Conservation (phyloP, 139 green algal species). For the Tetradesmus lagerheimii region DNA sequence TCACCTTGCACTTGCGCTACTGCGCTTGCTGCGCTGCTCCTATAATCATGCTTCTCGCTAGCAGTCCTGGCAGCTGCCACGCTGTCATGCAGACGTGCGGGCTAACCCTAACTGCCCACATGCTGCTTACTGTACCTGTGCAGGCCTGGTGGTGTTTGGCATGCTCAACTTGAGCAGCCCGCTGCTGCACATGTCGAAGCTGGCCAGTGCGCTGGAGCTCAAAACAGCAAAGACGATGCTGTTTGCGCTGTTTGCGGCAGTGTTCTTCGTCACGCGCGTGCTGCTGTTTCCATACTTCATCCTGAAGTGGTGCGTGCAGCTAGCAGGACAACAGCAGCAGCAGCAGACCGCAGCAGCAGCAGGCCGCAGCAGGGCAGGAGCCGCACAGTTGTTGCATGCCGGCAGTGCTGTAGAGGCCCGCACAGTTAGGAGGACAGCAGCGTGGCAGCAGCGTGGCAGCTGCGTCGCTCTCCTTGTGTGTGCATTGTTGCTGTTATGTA, state of each 20-base stretch:
- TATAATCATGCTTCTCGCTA: not conserved
- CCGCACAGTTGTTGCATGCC: not conserved
- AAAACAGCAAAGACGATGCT: not conserved
- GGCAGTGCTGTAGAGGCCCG: not conserved
- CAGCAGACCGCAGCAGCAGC: not conserved
- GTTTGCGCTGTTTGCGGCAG: slow-evolving; percentile 44
- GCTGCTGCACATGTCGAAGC: slow-evolving; percentile 58
- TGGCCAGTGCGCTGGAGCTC: slow-evolving; percentile 27
- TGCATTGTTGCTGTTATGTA: no score
- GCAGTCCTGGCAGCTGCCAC: not conserved
- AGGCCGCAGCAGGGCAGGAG: not conserved
- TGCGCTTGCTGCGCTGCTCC: not conserved
- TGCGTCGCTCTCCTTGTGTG: no score
- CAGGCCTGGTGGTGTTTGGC: slow-evolving; percentile 54
- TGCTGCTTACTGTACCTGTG: not conserved
- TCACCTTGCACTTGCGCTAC: not conserved
- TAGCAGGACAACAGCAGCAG: not conserved
- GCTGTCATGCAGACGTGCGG: no score
- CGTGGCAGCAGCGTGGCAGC: no score
- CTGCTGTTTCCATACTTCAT: slow-evolving; percentile 52
- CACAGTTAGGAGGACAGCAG: no score
- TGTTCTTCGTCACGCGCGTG: slow-evolving; percentile 47
- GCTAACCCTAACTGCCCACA: no score
- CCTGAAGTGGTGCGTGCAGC: slow-evolving; percentile 44
- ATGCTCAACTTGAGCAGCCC: slow-evolving; percentile 54